These are phyloP conservation scores for Populus ilicifolia DNA, from an alignment of 345 rosid species.

Conservation along the genomic window DNA sequence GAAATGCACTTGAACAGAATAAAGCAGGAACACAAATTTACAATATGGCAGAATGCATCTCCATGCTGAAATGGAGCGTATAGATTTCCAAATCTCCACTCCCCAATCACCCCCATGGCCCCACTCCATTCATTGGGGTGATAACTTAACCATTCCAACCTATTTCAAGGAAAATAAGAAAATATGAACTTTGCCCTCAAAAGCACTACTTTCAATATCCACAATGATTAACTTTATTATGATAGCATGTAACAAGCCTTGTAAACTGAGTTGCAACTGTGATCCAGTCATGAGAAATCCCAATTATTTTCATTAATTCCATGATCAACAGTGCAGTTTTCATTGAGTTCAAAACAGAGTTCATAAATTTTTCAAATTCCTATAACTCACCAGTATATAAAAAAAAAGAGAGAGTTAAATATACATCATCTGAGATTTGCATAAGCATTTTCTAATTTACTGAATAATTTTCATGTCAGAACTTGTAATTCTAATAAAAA, in stretches of 20 bases:
- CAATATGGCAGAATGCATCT: neutral
- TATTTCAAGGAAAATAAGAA: neutral
- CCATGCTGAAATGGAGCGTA: neutral
- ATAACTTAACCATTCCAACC: neutral
- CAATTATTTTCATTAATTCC: neutral
- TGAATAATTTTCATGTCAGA: neutral
- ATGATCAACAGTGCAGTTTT: neutral
- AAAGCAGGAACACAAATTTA: neutral
- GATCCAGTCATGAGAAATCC: neutral
- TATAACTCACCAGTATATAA: neutral
- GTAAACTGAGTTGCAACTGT: neutral
- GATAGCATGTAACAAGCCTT: neutral
- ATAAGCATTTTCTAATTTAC: neutral
- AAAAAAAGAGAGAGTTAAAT: neutral
- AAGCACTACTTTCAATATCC: neutral
- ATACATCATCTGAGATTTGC: neutral
- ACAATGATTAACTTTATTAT: neutral
- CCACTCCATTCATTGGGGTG: neutral
- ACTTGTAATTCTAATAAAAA: neutral
- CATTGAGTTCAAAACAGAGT: neutral
- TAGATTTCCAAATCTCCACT: neutral
- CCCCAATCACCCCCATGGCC: neutral
- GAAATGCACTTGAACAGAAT: neutral
- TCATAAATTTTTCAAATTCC: neutral
- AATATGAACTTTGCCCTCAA: neutral